These are phyloP conservation scores for Mucor plumbeus DNA, from an alignment of 371 early-diverging fungal genomes.

Conservation along the genomic window DNA sequence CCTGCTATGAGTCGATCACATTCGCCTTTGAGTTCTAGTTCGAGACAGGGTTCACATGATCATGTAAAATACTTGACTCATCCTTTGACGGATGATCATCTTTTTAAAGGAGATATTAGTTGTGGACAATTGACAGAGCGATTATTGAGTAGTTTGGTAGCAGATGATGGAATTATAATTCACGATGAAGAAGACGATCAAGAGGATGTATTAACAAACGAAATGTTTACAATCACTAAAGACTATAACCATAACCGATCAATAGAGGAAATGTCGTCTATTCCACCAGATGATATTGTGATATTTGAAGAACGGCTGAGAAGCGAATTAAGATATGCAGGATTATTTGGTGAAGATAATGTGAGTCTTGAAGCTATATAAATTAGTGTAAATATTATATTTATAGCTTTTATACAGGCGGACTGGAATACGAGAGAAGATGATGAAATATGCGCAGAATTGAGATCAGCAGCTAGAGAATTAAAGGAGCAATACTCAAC, in stretches of 20 bases:
- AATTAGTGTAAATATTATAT: neutral
- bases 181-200: conserved; percentile 32
- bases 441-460: conserved; percentile 84
- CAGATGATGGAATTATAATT: conserved; percentile 57
- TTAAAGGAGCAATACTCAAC: conserved; percentile 72
- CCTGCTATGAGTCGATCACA: conserved; percentile 53
- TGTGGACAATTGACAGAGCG: conserved; percentile 82
- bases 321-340: conserved; percentile 82
- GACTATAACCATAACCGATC: conserved; percentile 23
- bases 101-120: conserved; percentile 60
- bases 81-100: conserved; percentile 56
- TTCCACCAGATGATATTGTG: conserved; percentile 38
- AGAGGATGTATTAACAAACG: conserved; percentile 20
- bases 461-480: conserved; percentile 70
- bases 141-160: conserved; percentile 71
- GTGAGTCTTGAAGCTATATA: conserved; percentile 37
- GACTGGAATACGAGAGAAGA: conserved; percentile 79
- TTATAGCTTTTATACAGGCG: conserved; percentile 35
- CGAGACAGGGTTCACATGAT: conserved; percentile 33
- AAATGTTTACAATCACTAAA: neutral
- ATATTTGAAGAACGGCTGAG: conserved; percentile 82
- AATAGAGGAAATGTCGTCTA: conserved; percentile 24
- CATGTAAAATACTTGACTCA: conserved; percentile 36
- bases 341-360: conserved; percentile 81
- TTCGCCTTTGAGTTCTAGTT: conserved; percentile 34